Base-by-base conservation (phyloP, 768 basidiomycete species). In the Pulveroboletus sp. region DNA sequence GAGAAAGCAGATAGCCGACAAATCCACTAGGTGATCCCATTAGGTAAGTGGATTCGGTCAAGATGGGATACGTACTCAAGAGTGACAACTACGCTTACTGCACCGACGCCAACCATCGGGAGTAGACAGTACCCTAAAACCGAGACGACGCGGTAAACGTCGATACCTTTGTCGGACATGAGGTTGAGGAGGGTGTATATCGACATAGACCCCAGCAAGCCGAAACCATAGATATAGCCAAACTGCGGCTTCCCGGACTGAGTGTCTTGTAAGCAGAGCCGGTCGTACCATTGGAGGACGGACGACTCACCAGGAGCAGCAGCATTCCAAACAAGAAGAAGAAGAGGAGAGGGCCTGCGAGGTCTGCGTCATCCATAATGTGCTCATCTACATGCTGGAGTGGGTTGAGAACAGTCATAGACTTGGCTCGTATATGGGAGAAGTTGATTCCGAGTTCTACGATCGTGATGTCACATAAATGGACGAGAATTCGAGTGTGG, bases 321-420 rank as follows among this genome's bases (percentile, higher is more conserved):
- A 89, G 92, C 35, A 89, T 86, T 12, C 87, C 97, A 66, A 98
- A 98, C 59, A 90, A 90, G 66, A 98, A 91, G 64, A 87, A 87
- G 72, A 97, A 97, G 6, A 97, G 81, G 39, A 97, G 80, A 9
- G 97, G 97, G 0, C 97, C 97, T 9, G 95, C 94, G 25, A 99
- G 78, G 71, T 99, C 97, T 19, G 95, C 94, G 60, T 99, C 97
- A 68, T 99, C 97, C 97, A 99, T 99, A 51, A 99, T 98, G 49
- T 80, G 86, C 53, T 87, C 90, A 52, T 97, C 87, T 27, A 94
- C 81, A 42, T 75, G 75, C 49, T 81, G 78, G 19, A 98, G 72
- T 4, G 97, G 97, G 62, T 99, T 98, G 43, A 99, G 81, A 8
- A 98, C 97, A 0, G 97, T 94, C 69, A 94, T 70, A 20, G 94